Base-by-base conservation (phyloP, 257 asterid genomes). In the Eustoma russellianum region DNA sequence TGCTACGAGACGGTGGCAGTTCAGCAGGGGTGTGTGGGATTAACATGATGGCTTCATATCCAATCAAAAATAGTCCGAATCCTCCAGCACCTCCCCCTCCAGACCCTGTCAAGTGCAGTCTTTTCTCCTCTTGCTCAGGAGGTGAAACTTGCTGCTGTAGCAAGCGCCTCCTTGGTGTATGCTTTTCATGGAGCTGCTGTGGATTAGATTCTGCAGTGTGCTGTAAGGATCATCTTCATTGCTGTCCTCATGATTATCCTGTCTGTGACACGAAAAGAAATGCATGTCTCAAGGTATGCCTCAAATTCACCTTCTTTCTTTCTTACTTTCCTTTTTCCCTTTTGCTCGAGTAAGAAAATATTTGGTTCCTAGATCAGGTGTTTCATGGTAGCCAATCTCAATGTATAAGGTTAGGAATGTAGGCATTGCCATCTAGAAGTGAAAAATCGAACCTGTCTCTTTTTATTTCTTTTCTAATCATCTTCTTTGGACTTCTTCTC, bases 121-220 rank as follows among this genome's bases (percentile, higher is more conserved):
- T 73, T 40, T 79, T 92, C 67, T 68, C 85, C 33, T 83, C 68
- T 54, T 92, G 99, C 60, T 46, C 77, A 3, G 72, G 60, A 9
- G 87, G 85, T n/a, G 93, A 88, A 66, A 88, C 97, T 2, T 92
- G 99, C 52, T 92, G 99, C 58, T 92, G 99, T 51, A 60, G 79
- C 0, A 50, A 74, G 72, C 41, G 61, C 19, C 35, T 88, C 67
- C 66, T 92, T 13, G 95, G 99, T 52, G 1, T 85, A 24, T 92
- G 99, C 76, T 54, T 85, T 35, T 77, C 71, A 3, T 92, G 95
- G 94, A 81, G 67, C 65, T 92, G 99, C 28, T 92, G 97, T 52
- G 87, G 38, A 9, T 79, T 80, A 28, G 81, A 70, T 17, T 81
- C 93, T 5, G 97, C 88, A 1, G 88, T 81, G 11, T 88, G 98